phyloP scores from a whole-genome alignment of 2,329 filamentous ascomycete species.

The Bipolaris cookei region DNA sequence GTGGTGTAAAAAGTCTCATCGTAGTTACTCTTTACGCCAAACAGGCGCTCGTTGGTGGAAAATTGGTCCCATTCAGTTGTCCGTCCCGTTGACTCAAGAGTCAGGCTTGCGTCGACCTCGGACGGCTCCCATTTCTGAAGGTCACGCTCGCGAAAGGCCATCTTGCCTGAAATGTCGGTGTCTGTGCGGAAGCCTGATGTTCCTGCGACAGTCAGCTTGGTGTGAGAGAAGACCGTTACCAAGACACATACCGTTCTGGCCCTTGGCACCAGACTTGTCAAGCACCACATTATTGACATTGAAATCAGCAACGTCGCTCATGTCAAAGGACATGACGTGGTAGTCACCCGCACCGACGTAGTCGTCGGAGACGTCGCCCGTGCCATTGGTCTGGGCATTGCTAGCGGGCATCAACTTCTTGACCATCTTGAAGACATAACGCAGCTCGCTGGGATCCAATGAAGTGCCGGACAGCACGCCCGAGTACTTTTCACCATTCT shows the following conservation, averaged over 20 bases:
- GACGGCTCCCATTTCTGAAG: slow-evolving; percentile 83
- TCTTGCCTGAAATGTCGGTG: slow-evolving; percentile 80
- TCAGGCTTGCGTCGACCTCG: slow-evolving; percentile 68
- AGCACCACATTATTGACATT: slow-evolving; percentile 60
- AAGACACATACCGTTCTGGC: slow-evolving; percentile 63
- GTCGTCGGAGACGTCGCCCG: slow-evolving; percentile 48
- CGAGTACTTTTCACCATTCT: slow-evolving; percentile 65
- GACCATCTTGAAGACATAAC: slow-evolving; percentile 70
- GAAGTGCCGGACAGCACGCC: slow-evolving; percentile 66
- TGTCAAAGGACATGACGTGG: slow-evolving; percentile 65
- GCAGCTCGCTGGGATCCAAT: slow-evolving; percentile 59
- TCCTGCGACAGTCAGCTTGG: slow-evolving; percentile 50
- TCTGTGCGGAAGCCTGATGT: slow-evolving; percentile 79
- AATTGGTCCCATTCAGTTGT: slow-evolving; percentile 85
- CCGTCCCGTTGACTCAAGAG: slow-evolving; percentile 65
- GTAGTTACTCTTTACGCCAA: slow-evolving; percentile 88
- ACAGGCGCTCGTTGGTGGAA: slow-evolving; percentile 82
- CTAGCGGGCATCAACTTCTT: slow-evolving; percentile 55
- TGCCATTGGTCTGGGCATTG: slow-evolving; percentile 56
- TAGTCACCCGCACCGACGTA: slow-evolving; percentile 57
- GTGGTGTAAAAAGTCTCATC: slow-evolving; percentile 96
- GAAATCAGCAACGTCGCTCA: slow-evolving; percentile 66
- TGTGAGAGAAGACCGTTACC: slow-evolving; percentile 56
- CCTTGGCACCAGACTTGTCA: slow-evolving; percentile 58
- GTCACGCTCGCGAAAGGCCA: slow-evolving; percentile 71